A percentile compares a stretch with the other conserved stretches of the same genome.
Evolutionary conservation across 768 basidiomycete genomes (phyloP).

Genomic region (Tulasnella sp.): DNA sequence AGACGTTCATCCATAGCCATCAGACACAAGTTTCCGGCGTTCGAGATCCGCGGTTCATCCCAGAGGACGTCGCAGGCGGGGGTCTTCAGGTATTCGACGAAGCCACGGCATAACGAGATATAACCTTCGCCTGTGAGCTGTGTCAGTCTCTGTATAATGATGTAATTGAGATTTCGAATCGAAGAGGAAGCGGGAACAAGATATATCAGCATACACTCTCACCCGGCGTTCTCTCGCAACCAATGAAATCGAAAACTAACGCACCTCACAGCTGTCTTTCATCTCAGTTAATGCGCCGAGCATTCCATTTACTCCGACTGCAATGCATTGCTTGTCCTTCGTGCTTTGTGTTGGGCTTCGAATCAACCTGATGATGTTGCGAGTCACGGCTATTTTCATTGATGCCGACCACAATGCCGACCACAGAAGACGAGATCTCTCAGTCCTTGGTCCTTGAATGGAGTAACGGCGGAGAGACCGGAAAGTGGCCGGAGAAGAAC

Average conservation of each 20-base stretch:
- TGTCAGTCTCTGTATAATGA: background rate
- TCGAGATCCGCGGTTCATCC: conserved; percentile 2
- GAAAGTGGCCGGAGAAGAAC: conserved; percentile 18
- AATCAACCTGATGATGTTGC: conserved; percentile 8
- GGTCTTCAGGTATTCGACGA: conserved; percentile 12
- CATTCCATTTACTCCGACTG: conserved; percentile 4
- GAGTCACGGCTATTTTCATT: background rate
- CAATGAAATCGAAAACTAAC: no score
- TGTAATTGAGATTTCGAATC: background rate
- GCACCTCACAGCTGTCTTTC: conserved; percentile 7
- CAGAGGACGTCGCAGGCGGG: conserved; percentile 3
- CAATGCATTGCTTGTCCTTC: background rate
- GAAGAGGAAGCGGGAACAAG: background rate
- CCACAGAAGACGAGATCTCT: background rate
- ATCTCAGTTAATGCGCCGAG: background rate
- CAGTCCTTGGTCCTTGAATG: background rate
- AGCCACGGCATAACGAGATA: conserved; percentile 6
- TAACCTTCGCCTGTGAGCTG: background rate
- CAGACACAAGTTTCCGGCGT: background rate
- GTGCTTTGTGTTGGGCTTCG: conserved; percentile 1
- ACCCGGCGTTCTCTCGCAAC: background rate
- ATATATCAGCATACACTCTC: background rate
- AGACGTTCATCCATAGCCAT: no score
- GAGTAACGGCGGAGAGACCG: background rate
- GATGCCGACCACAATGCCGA: background rate